Conservation (phyloP, 441 rosid species). For the Arabidopsis lyrata region DNA sequence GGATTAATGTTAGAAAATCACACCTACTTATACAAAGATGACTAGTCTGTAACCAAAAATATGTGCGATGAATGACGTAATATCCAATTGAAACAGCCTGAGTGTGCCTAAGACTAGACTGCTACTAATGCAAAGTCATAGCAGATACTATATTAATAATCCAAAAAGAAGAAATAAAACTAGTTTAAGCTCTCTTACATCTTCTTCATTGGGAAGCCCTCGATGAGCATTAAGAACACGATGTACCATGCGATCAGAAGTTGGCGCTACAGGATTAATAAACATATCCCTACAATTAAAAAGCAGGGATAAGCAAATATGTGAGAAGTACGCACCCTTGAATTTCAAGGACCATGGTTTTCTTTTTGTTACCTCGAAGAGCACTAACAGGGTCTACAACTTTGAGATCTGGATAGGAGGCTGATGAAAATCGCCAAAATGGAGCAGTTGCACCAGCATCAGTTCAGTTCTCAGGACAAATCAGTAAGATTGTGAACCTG, state of each 20-base stretch:
- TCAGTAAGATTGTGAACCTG: constrained; percentile 66
- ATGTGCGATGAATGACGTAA: neutral
- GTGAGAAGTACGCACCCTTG: neutral
- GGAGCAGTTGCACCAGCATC: constrained; percentile 41
- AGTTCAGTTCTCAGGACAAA: constrained; percentile 65
- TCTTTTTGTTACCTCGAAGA: too few species aligned
- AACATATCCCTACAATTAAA: constrained; percentile 69
- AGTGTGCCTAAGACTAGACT: neutral
- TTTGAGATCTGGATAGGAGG: too few species aligned
- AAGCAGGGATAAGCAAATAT: constrained; percentile 4
- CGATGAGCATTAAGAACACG: constrained; percentile 93
- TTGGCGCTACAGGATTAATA: constrained; percentile 68
- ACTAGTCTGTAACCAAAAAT: neutral
- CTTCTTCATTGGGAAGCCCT: constrained; percentile 86
- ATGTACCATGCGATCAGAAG: constrained; percentile 54
- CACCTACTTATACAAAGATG: neutral
- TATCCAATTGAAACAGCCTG: neutral
- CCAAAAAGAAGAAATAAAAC: constrained; percentile 5
- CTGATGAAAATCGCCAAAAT: too few species aligned
- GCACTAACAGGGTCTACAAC: too few species aligned
- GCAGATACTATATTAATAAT: neutral
- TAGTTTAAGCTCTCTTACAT: constrained; percentile 58
- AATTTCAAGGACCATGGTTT: too few species aligned
- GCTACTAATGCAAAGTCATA: neutral
- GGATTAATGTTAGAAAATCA: constrained; percentile 5